Evolutionary conservation across 108 stramenopile species (phyloP), one percentile per base, ranked within the genome.

Genomic region (Schizochytrium sp.): DNA sequence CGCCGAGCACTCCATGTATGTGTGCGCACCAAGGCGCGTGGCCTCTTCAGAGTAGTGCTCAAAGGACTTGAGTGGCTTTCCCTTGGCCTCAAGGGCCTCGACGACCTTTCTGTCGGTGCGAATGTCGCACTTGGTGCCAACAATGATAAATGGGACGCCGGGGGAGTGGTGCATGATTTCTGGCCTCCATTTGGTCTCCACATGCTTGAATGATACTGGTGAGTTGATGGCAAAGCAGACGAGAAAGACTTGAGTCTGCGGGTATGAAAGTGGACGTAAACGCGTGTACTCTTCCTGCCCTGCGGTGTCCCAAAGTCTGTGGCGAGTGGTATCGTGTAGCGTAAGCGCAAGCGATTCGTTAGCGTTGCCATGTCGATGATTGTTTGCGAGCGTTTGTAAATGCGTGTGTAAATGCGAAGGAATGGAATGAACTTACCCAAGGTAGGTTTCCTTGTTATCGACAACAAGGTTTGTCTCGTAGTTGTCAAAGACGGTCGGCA

Each of bases 281-380:
- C 94, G 91, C 34, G 94, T 93, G 91, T 95, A 95, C 44, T 94
- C 94, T 44, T 94, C 94, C 89, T 95, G 94, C n/a, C 94, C 94
- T 5, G 94, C 94, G 3, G 94, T 95, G 63, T 95, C 94, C 94
- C 94, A 95, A 5, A 95, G 83, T 8, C 63, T 69, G 34, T 34
- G 34, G 34, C 2, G 34, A 34, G 34, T n/a, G 58, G 1, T 59
- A 23, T 59, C n/a, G 21, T n/a, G 14, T 8, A 8, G 41, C 21
- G 63, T 23, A 8, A 69, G 41, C 25, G 14, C 41, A 18, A 16
- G 10, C 21, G 25, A 23, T 8, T 14, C 25, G 21, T 23, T n/a
- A 19, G 21, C n/a, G 58, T 59, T 59, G n/a, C 21, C 58, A n/a
- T 23, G n/a, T n/a, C n/a, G 58, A 2, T n/a, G 58, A 3, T 59